These are phyloP conservation scores for Chaetomium sp. DNA, from an alignment of 2,329 filamentous ascomycete species.

Conservation along the genomic window DNA sequence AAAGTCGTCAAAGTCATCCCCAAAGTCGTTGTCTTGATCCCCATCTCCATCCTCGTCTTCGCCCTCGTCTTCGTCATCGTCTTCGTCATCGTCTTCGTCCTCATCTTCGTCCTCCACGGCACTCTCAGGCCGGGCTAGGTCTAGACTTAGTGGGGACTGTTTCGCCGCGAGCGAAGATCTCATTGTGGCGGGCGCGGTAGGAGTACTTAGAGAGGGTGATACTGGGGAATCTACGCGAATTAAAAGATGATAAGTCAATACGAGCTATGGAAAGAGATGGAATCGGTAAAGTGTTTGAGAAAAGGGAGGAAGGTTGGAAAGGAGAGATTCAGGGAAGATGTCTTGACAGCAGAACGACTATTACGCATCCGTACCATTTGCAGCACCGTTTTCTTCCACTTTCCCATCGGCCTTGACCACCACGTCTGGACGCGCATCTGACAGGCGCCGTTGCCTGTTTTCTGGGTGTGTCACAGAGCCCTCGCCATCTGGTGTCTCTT, in stretches of 20 bases:
- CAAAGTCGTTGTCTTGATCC: slow-evolving; percentile 42
- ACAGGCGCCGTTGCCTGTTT: slow-evolving; percentile 40
- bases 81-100: slow-evolving; percentile 45
- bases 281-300: no score
- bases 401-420: slow-evolving; percentile 40
- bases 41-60: slow-evolving; percentile 47
- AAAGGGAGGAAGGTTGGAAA: background rate
- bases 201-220: slow-evolving; percentile 29
- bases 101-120: slow-evolving; percentile 25
- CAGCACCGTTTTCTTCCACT: slow-evolving; percentile 27
- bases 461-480: slow-evolving; percentile 39
- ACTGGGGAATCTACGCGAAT: slow-evolving; percentile 32
- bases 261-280: slow-evolving; percentile 14
- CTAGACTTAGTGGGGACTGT: slow-evolving; percentile 22
- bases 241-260: slow-evolving; percentile 29
- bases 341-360: slow-evolving; percentile 17
- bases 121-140: slow-evolving; percentile 15
- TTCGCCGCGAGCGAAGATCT: slow-evolving; percentile 25
- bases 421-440: slow-evolving; percentile 49
- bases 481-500: slow-evolving; percentile 43
- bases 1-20: slow-evolving; percentile 58
- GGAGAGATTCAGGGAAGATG: slow-evolving; percentile 15
- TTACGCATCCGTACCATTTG: slow-evolving; percentile 35
- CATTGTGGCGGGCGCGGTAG: slow-evolving; percentile 26
- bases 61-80: slow-evolving; percentile 59